phyloP scores from a whole-genome alignment of 768 basidiomycete species.

The Hygrophorus russula region DNA sequence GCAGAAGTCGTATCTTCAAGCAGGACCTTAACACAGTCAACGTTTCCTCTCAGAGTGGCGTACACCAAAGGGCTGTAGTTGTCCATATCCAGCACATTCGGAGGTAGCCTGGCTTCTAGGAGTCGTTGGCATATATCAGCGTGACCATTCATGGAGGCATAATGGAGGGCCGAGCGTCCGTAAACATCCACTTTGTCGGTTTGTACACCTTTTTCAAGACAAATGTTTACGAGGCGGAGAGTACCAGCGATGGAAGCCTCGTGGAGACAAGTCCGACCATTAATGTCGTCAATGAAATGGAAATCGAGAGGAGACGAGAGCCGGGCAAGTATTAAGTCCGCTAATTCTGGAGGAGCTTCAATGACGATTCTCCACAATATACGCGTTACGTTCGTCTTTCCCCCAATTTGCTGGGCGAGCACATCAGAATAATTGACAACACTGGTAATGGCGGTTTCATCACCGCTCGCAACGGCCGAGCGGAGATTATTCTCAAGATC shows the following conservation, averaged over 20 bases:
- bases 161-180: constrained; percentile 89
- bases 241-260: constrained; percentile 85
- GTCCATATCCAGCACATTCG: constrained; percentile 76
- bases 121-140: constrained; percentile 64
- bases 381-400: constrained; percentile 67
- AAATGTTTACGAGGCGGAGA: constrained; percentile 66
- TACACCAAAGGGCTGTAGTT: constrained; percentile 93
- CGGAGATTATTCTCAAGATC: constrained; percentile 85
- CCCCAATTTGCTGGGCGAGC: constrained; percentile 47
- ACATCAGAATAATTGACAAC: constrained; percentile 62
- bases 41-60: constrained; percentile 78
- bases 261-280: constrained; percentile 87
- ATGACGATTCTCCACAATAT: constrained; percentile 91
- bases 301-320: constrained; percentile 73
- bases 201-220: constrained; percentile 62
- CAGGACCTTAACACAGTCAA: constrained; percentile 75
- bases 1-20: constrained; percentile 60
- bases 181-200: constrained; percentile 77
- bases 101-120: constrained; percentile 53
- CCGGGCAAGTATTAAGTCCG: constrained; percentile 63
- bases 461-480: constrained; percentile 58
- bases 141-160: constrained; percentile 91
- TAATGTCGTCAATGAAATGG: constrained; percentile 91
- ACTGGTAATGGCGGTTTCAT: constrained; percentile 51
- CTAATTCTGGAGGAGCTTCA: constrained; percentile 63